Conservation (phyloP, 768 basidiomycete genomes). For the Mycena filopes region DNA sequence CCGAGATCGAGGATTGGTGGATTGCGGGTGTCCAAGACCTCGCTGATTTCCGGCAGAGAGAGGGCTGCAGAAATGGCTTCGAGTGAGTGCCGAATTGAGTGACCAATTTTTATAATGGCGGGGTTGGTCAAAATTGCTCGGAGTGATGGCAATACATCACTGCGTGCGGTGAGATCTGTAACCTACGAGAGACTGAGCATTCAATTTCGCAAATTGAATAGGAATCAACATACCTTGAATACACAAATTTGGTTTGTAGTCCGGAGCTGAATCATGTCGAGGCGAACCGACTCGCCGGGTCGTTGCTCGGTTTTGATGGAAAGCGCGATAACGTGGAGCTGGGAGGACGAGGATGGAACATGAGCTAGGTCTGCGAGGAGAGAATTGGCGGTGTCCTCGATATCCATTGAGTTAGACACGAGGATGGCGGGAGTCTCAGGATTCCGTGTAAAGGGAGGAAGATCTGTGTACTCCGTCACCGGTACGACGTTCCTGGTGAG, state of each 20-base stretch:
- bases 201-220: background rate
- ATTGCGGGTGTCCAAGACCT: no score
- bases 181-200: background rate
- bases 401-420: no score
- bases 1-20: no score
- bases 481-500: background rate
- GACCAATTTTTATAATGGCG: background rate
- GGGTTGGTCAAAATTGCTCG: background rate
- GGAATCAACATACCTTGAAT: background rate
- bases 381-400: no score
- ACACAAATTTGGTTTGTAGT: background rate
- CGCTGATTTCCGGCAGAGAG: no score
- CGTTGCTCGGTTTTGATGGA: no score
- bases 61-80: background rate
- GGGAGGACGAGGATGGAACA: background rate
- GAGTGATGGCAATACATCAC: background rate
- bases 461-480: conserved; percentile 1
- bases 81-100: background rate
- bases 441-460: background rate
- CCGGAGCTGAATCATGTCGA: background rate
- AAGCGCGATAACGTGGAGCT: background rate
- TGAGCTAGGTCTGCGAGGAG: background rate
- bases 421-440: background rate
- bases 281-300: background rate
- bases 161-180: no score